phyloP scores from a whole-genome alignment of 257 asterid species.

The Nicotiana noctiflora region DNA sequence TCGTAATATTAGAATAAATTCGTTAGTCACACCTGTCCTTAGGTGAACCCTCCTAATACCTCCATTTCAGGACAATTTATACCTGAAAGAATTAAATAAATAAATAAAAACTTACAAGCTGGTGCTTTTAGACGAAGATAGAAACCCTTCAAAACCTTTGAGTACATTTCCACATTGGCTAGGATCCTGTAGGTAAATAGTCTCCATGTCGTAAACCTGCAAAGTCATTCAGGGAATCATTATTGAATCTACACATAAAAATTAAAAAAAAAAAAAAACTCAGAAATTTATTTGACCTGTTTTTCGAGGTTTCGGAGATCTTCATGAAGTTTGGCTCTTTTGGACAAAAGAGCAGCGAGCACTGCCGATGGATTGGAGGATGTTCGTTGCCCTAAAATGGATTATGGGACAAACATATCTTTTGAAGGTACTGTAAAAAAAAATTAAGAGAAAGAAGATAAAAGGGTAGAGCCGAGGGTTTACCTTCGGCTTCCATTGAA shows the following conservation, averaged over 20 bases:
- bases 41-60: neutral
- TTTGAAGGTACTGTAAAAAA: neutral
- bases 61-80: neutral
- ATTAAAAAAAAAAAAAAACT: neutral
- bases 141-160: constrained; percentile 98
- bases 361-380: constrained; percentile 70
- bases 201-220: constrained; percentile 17
- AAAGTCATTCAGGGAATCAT: neutral
- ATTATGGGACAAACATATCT: neutral
- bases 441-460: neutral
- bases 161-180: constrained; percentile 99
- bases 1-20: neutral
- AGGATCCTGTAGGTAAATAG: constrained; percentile 94
- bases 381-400: constrained; percentile 62
- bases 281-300: constrained; percentile 40
- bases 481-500: constrained; percentile 79
- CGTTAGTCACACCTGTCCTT: neutral
- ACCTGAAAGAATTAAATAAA: neutral
- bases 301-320: constrained; percentile 84
- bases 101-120: constrained; percentile 60
- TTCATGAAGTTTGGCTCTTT: constrained; percentile 84
- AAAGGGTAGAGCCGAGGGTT: neutral
- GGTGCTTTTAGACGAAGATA: constrained; percentile 91
- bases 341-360: constrained; percentile 54
- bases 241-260: neutral